Percentiles rank a stretch among this genome's conserved stretches.
Conservation (phyloP, 306 rosid species). For the Hippophae gyantsensis region DNA sequence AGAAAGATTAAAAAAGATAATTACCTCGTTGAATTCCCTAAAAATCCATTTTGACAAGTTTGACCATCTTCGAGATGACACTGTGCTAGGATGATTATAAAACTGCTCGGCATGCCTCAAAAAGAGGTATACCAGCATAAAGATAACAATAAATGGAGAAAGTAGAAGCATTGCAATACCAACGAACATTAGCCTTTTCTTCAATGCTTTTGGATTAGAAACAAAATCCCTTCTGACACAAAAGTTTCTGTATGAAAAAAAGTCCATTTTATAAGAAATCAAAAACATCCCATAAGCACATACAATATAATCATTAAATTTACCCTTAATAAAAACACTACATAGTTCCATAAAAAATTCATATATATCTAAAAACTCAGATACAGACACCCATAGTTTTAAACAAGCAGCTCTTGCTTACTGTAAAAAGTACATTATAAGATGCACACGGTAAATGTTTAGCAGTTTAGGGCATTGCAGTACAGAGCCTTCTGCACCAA, state of each 20-base stretch:
- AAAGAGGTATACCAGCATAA: constrained; percentile 91
- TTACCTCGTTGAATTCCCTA: constrained; percentile 92
- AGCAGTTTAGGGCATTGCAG: background rate
- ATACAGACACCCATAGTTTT: background rate
- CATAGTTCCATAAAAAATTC: background rate
- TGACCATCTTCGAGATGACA: constrained; percentile 92
- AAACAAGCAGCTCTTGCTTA: background rate
- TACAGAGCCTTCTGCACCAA: background rate
- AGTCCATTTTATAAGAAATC: constrained; percentile 15
- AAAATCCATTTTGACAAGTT: constrained; percentile 86
- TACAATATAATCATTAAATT: constrained; percentile 9
- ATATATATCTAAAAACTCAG: no score
- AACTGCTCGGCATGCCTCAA: constrained; percentile 92
- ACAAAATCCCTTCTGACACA: constrained; percentile 61
- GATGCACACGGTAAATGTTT: no score
- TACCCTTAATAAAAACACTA: background rate
- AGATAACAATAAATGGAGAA: constrained; percentile 93
- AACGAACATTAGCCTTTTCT: constrained; percentile 79
- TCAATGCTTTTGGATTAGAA: constrained; percentile 65
- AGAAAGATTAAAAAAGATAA: background rate
- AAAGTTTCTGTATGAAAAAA: constrained; percentile 52
- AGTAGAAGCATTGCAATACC: constrained; percentile 84
- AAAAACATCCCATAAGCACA: constrained; percentile 7
- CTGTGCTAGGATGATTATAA: constrained; percentile 84
- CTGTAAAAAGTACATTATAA: background rate